Percentiles rank a stretch among this genome's conserved stretches.
Evolutionary conservation across 805 yeast species (phyloP).

Genomic region (Yarrowia sp.): DNA sequence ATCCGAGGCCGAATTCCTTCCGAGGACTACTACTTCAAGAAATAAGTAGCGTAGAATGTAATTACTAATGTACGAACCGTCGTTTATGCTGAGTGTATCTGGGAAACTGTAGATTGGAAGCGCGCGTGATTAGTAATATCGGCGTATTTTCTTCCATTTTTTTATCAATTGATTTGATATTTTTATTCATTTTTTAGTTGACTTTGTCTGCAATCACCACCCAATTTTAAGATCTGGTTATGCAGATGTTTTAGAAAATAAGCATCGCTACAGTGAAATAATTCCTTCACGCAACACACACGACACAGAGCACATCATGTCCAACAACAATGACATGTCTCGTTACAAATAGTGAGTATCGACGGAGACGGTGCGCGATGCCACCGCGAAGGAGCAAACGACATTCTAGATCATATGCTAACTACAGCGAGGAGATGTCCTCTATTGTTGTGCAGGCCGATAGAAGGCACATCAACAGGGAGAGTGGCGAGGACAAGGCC

Average conservation of each 20-base stretch:
- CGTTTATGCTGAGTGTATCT: too few species aligned
- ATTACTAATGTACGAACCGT: slow-evolving; percentile 7
- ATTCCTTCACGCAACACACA: slow-evolving; percentile 10
- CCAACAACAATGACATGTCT: slow-evolving; percentile 29
- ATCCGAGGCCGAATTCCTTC: slow-evolving; percentile 96
- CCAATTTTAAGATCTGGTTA: not conserved
- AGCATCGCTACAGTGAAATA: not conserved
- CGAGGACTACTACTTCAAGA: slow-evolving; percentile 81
- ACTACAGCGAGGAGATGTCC: slow-evolving; percentile 48
- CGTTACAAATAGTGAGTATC: slow-evolving; percentile 31
- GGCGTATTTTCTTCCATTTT: too few species aligned
- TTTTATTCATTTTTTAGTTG: not conserved
- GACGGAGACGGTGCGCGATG: not conserved
- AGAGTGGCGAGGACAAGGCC: slow-evolving; percentile 50
- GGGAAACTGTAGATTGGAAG: too few species aligned
- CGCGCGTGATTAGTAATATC: too few species aligned
- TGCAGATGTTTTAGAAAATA: slow-evolving; percentile 20
- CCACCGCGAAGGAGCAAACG: not conserved
- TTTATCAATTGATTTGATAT: not conserved
- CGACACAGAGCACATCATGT: slow-evolving; percentile 7
- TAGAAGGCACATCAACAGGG: slow-evolving; percentile 48
- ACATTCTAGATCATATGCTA: not conserved
- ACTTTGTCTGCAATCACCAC: slow-evolving; percentile 1
- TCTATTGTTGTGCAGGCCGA: slow-evolving; percentile 68
- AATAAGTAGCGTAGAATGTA: slow-evolving; percentile 30